A percentile compares a stretch with the other conserved stretches of the same genome.
Conservation (phyloP, 352 stramenopile species). For the Globisporangium spiculum region DNA sequence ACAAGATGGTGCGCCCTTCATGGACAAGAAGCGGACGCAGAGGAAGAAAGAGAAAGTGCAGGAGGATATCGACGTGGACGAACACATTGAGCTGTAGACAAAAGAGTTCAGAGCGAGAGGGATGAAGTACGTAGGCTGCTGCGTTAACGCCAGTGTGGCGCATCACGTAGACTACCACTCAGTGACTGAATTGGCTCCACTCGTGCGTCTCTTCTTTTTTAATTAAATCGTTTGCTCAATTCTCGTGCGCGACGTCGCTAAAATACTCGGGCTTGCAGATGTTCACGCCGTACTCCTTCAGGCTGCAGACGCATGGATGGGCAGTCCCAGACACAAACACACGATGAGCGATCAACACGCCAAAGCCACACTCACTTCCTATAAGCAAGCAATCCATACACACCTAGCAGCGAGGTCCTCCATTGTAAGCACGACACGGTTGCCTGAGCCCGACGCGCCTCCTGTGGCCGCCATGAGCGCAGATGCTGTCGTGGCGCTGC, state of each 20-base stretch:
- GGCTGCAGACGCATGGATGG: constrained; percentile 21
- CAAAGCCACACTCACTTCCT: background rate
- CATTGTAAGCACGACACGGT: constrained; percentile 56
- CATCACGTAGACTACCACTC: background rate
- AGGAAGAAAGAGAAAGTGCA: background rate
- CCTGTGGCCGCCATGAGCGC: constrained; percentile 13
- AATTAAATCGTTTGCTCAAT: background rate
- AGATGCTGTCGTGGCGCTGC: constrained; percentile 7
- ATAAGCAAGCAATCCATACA: background rate
- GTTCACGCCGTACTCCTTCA: constrained; percentile 81
- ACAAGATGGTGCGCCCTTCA: background rate
- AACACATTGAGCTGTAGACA: constrained; percentile 42
- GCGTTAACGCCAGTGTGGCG: background rate
- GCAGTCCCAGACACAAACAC: background rate
- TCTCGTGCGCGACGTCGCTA: constrained; percentile 50
- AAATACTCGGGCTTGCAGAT: constrained; percentile 81
- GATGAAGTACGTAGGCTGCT: background rate
- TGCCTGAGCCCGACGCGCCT: constrained; percentile 18
- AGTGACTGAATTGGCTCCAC: background rate
- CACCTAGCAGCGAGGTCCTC: constrained; percentile 67
- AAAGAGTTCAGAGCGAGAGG: too few relatives aligned
- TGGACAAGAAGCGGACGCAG: background rate
- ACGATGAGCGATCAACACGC: background rate
- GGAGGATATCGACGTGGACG: constrained; percentile 23
- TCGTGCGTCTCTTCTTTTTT: background rate